These are phyloP conservation scores for Geotrichum cucujoidarum DNA, from an alignment of 1,139 yeast species.

Conservation along the genomic window DNA sequence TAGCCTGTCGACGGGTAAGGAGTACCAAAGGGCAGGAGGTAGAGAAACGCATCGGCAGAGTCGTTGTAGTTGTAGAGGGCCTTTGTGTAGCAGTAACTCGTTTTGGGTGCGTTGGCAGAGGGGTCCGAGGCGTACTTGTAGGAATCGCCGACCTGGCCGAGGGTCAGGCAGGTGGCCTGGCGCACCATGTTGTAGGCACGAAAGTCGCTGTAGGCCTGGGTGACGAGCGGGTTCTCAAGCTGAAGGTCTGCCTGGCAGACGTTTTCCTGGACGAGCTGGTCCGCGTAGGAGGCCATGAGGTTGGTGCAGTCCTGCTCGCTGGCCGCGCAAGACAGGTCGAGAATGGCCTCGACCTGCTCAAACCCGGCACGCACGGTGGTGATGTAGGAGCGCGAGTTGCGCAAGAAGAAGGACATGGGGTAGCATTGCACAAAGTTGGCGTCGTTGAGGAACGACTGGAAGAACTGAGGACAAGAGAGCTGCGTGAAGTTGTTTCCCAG, in stretches of 20 bases:
- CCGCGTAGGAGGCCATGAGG: slow-evolving; percentile 28
- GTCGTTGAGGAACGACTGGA: slow-evolving; percentile 29
- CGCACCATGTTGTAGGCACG: slow-evolving; percentile 28
- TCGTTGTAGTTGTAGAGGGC: slow-evolving; percentile 27
- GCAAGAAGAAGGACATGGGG: slow-evolving; percentile 34
- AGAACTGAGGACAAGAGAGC: slow-evolving; percentile 30
- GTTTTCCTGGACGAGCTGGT: slow-evolving; percentile 20
- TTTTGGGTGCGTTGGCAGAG: neutral
- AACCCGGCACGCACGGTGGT: slow-evolving; percentile 29
- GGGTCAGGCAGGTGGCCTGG: slow-evolving; percentile 31
- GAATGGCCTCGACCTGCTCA: slow-evolving; percentile 27
- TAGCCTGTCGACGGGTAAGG: slow-evolving; percentile 25
- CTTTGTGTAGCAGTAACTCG: slow-evolving; percentile 33
- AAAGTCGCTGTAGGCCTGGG: slow-evolving; percentile 33
- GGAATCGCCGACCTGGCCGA: slow-evolving; percentile 8
- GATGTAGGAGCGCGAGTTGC: slow-evolving; percentile 33
- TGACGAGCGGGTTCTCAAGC: slow-evolving; percentile 31
- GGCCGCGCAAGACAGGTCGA: slow-evolving; percentile 31
- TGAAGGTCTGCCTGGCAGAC: slow-evolving; percentile 28
- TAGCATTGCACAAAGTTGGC: slow-evolving; percentile 29
- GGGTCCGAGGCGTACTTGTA: neutral
- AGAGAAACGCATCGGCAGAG: slow-evolving; percentile 32
- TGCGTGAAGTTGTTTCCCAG: slow-evolving; percentile 33
- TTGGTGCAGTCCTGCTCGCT: slow-evolving; percentile 25
- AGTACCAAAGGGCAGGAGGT: slow-evolving; percentile 33